Percentiles rank a stretch among this genome's conserved stretches.
Conservation (phyloP, 1,284 basidiomycete species). For the Microbotryum silenes-acaulis region DNA sequence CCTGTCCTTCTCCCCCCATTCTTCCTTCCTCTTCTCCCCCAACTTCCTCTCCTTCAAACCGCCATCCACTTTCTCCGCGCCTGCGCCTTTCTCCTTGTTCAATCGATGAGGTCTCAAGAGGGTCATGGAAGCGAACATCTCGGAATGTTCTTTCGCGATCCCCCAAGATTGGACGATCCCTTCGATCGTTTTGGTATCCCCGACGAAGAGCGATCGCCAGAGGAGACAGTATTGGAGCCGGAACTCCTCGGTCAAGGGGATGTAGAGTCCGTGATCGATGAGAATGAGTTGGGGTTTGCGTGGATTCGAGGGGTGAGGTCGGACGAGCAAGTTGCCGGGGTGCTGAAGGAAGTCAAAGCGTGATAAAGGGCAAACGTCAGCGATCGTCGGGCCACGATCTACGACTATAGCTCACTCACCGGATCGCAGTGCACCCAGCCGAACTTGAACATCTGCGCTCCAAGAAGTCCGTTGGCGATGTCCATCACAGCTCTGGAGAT, state of each 20-base stretch:
- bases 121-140: constrained; percentile 50
- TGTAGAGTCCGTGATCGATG: constrained; percentile 74
- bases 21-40: constrained; percentile 34
- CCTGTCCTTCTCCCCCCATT: constrained; percentile 21
- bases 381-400: no score
- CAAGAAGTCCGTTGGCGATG: constrained; percentile 68
- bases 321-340: constrained; percentile 70
- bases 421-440: constrained; percentile 64
- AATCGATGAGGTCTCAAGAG: constrained; percentile 35
- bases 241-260: constrained; percentile 34
- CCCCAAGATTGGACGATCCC: constrained; percentile 65
- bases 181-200: constrained; percentile 59
- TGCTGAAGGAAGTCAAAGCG: constrained; percentile 13
- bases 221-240: constrained; percentile 48
- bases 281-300: constrained; percentile 61
- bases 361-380: no score
- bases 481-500: constrained; percentile 48
- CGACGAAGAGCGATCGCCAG: constrained; percentile 67
- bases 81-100: constrained; percentile 32
- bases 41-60: constrained; percentile 46
- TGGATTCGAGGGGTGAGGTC: constrained; percentile 57
- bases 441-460: constrained; percentile 76
- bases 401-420: no score
- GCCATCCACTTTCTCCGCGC: constrained; percentile 39
- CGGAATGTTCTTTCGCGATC: constrained; percentile 56